Evolutionary conservation across 257 asterid species (phyloP).

Genomic region (Capsicum pubescens): DNA sequence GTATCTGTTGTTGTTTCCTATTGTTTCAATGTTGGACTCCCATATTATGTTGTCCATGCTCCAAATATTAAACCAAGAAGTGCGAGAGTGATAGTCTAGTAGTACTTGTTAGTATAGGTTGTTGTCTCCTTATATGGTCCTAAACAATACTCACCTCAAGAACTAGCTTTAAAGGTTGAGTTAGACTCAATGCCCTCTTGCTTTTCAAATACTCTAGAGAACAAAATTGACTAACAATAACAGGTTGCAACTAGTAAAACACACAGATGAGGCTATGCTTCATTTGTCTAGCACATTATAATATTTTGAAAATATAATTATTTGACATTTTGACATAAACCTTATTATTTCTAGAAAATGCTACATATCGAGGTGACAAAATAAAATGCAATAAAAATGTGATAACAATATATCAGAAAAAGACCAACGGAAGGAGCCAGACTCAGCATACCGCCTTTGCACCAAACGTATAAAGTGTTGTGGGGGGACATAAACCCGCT

Average conservation of each 20-base stretch:
- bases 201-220: conserved; percentile 17
- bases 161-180: neutral
- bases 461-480: conserved; percentile 48
- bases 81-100: too few species aligned
- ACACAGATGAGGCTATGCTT: neutral
- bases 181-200: neutral
- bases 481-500: conserved; percentile 49
- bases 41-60: too few species aligned
- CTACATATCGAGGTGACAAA: neutral
- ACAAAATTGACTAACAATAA: conserved; percentile 8
- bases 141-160: too few species aligned
- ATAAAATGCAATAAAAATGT: neutral
- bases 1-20: too few species aligned
- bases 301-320: neutral
- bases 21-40: too few species aligned
- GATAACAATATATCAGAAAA: neutral
- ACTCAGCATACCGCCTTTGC: conserved; percentile 77
- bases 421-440: conserved; percentile 3
- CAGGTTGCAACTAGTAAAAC: neutral
- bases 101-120: too few species aligned
- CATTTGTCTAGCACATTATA: neutral
- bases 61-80: too few species aligned
- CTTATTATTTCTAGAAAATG: neutral
- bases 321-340: conserved; percentile 3
- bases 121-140: too few species aligned